Evolutionary conservation across 2,329 filamentous ascomycete species (phyloP).

Genomic region (Neopestalotiopsis sp.): DNA sequence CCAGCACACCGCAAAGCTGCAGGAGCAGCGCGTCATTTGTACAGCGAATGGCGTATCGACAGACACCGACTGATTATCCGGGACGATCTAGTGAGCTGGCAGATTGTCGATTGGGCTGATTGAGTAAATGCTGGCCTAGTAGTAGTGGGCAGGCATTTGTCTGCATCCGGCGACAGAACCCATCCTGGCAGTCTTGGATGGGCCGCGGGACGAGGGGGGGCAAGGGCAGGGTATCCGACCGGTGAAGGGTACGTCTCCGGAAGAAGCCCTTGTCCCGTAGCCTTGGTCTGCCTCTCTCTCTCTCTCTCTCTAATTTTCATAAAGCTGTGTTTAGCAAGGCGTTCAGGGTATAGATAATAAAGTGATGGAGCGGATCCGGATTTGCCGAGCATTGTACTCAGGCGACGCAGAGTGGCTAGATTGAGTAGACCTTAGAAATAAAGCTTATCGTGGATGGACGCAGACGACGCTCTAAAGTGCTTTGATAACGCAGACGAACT

Average conservation of each 20-base stretch:
- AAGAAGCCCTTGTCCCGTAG: no score
- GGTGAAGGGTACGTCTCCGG: not conserved
- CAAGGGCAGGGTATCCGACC: not conserved
- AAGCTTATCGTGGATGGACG: conserved; percentile 8
- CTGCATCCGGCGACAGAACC: not conserved
- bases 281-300: not conserved
- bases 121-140: conserved; percentile 22
- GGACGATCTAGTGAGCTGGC: conserved; percentile 69
- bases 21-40: conserved; percentile 66
- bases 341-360: not conserved
- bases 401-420: not conserved
- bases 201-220: not conserved
- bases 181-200: not conserved
- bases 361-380: not conserved
- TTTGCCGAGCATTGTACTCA: not conserved
- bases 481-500: conserved; percentile 9
- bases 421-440: conserved; percentile 7
- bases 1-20: conserved; percentile 69
- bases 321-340: conserved; percentile 9
- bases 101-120: conserved; percentile 62
- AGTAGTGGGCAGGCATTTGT: not conserved
- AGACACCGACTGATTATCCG: conserved; percentile 71
- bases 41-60: conserved; percentile 72
- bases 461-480: not conserved
- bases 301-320: not conserved